Evolutionary conservation across 345 rosid genomes (phyloP).

Genomic region (Brassica incana): DNA sequence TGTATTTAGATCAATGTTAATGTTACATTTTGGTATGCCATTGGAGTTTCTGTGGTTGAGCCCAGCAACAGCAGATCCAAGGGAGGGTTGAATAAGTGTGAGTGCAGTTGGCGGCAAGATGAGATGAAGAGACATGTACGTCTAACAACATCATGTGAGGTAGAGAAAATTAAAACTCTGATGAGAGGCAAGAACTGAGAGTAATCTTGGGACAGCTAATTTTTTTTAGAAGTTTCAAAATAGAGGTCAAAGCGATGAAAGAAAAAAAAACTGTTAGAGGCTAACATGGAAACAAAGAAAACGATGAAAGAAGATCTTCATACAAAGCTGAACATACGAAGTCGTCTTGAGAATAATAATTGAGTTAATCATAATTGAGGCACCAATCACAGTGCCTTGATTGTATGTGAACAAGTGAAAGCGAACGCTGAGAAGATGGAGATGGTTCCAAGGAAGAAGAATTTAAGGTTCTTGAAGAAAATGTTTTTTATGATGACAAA

Average conservation of each 20-base stretch:
- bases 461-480: too few species aligned
- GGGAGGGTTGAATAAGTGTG: background rate
- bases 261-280: background rate
- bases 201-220: background rate
- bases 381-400: background rate
- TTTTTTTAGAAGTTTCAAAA: too few species aligned
- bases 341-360: background rate
- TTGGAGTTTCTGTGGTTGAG: background rate
- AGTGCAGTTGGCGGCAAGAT: background rate
- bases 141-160: too few species aligned
- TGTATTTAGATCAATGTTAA: background rate
- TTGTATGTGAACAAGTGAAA: background rate
- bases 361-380: background rate
- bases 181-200: too few species aligned
- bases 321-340: background rate
- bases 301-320: background rate
- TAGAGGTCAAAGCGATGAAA: too few species aligned
- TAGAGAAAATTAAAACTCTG: too few species aligned
- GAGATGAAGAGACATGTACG: background rate
- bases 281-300: background rate
- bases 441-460: too few species aligned
- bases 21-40: background rate
- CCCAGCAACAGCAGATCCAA: background rate
- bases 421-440: too few species aligned
- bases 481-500: too few species aligned